Percentiles rank a stretch among this genome's conserved stretches.
phyloP scores from a whole-genome alignment of 768 basidiomycete genomes.

The Auriscalpium vulgare region DNA sequence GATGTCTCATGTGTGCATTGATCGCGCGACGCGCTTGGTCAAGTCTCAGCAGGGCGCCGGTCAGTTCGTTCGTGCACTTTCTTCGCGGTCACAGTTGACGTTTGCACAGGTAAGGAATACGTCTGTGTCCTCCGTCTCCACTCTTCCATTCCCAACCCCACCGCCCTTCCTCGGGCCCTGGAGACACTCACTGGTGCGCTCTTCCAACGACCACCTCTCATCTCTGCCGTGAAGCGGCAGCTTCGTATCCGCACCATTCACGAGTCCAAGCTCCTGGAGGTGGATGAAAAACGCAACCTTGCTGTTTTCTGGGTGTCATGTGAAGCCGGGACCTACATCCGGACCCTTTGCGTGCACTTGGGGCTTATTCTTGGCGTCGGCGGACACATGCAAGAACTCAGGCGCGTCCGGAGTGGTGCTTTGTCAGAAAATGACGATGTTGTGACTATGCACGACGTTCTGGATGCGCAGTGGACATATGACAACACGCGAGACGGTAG shows the following conservation, averaged over 20 bases:
- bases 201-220: constrained; percentile 97
- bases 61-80: constrained; percentile 24
- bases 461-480: constrained; percentile 98
- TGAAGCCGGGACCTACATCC: constrained; percentile 94
- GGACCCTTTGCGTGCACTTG: constrained; percentile 95
- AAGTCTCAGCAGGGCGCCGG: constrained; percentile 99
- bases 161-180: constrained; percentile 84
- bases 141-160: constrained; percentile 68
- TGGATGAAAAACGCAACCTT: constrained; percentile 94
- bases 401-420: constrained; percentile 90
- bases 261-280: constrained; percentile 91
- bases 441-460: constrained; percentile 98
- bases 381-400: constrained; percentile 99
- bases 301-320: constrained; percentile 98
- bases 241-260: constrained; percentile 96
- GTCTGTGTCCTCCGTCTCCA: constrained; percentile 95
- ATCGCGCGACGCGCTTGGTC: constrained; percentile 93
- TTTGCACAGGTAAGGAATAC: constrained; percentile 87
- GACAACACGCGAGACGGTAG: constrained; percentile 95
- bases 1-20: constrained; percentile 99
- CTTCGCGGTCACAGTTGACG: neutral
- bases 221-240: constrained; percentile 98
- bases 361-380: constrained; percentile 93
- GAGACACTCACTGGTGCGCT: constrained; percentile 97
- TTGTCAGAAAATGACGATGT: constrained; percentile 98